Percentiles rank a stretch among this genome's conserved stretches.
Conservation (phyloP, 2,329 filamentous ascomycete genomes). For the Sporothrix schenckii region DNA sequence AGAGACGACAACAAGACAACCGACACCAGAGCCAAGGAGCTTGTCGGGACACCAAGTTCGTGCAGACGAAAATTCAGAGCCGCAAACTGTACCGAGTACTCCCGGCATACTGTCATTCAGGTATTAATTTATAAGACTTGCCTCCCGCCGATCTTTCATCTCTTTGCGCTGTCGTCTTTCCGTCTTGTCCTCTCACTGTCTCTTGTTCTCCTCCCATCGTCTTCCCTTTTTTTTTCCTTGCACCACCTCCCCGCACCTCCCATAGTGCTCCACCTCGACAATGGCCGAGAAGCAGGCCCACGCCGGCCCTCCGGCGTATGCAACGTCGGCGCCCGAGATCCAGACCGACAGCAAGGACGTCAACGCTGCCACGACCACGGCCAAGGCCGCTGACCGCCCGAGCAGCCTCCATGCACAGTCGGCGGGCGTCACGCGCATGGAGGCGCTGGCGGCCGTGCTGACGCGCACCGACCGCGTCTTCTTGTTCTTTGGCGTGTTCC, state of each 20-base stretch:
- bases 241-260: neutral
- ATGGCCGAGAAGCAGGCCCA: slow-evolving; percentile 12
- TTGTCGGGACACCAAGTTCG: too few species aligned
- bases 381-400: too few species aligned
- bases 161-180: neutral
- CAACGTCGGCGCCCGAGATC: neutral
- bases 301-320: neutral
- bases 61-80: too few species aligned
- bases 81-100: too few species aligned
- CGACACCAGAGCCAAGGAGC: neutral
- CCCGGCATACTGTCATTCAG: too few species aligned
- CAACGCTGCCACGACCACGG: neutral
- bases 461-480: slow-evolving; percentile 50
- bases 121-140: neutral
- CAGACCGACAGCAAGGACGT: neutral
- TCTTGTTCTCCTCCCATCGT: neutral
- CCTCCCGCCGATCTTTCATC: neutral
- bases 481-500: slow-evolving; percentile 64
- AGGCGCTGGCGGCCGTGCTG: slow-evolving; percentile 58
- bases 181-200: neutral
- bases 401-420: slow-evolving; percentile 41
- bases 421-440: slow-evolving; percentile 62
- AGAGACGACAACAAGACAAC: too few species aligned
- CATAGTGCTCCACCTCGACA: neutral
- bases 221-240: neutral